Percentiles rank a stretch among this genome's conserved stretches.
Evolutionary conservation across 2,329 filamentous ascomycete species (phyloP).

Genomic region (Fusarium humuli): DNA sequence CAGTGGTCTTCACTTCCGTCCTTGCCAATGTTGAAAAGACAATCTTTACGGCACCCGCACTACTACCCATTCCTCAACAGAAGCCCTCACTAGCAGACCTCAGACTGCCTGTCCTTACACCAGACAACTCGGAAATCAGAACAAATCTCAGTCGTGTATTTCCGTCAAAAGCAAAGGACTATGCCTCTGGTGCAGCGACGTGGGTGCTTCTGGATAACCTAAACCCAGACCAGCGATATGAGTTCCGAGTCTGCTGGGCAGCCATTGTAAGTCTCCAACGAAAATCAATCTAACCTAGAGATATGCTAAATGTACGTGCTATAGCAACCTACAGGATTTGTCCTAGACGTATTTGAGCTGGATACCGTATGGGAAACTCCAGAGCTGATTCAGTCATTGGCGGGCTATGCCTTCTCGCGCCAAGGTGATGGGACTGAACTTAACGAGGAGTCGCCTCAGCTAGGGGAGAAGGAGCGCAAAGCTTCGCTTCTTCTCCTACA

Average conservation of each 20-base stretch:
- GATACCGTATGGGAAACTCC: conserved; percentile 70
- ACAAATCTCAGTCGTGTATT: conserved; percentile 76
- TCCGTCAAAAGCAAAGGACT: conserved; percentile 59
- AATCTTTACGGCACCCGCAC: conserved; percentile 81
- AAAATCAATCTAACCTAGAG: neutral
- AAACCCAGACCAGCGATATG: conserved; percentile 80
- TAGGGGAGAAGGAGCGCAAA: conserved; percentile 35
- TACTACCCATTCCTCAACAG: conserved; percentile 62
- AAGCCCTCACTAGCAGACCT: conserved; percentile 63
- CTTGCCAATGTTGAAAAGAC: conserved; percentile 88
- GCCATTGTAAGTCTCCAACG: conserved; percentile 76
- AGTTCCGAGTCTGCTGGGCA: conserved; percentile 92
- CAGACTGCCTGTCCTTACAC: conserved; percentile 73
- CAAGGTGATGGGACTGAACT: conserved; percentile 48
- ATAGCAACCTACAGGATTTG: conserved; percentile 88
- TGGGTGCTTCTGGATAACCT: conserved; percentile 85
- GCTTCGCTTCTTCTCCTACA: conserved; percentile 76
- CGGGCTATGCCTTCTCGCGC: conserved; percentile 67
- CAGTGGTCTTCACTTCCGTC: conserved; percentile 21
- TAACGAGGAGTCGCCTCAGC: conserved; percentile 3
- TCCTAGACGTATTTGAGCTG: conserved; percentile 73
- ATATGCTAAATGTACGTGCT: conserved; percentile 16
- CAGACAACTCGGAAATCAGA: conserved; percentile 65
- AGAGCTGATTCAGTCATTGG: conserved; percentile 73
- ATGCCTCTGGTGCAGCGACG: conserved; percentile 69